Percentiles rank a stretch among this genome's conserved stretches.
phyloP scores from a whole-genome alignment of 164 flowering plant species.

The Berberis vulgaris region DNA sequence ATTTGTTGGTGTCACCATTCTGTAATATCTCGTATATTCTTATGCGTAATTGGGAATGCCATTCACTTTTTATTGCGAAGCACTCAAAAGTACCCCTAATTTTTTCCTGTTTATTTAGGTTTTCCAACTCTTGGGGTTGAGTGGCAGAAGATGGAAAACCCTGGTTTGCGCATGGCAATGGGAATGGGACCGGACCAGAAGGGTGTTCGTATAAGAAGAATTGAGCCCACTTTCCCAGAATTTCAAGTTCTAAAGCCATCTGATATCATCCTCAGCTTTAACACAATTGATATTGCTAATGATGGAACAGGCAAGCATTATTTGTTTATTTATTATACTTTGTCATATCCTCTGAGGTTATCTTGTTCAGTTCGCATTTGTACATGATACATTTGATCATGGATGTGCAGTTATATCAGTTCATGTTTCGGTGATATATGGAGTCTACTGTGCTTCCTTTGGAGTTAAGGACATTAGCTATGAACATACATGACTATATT shows the following conservation, averaged over 20 bases:
- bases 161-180: slow-evolving; percentile 80
- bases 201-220: slow-evolving; percentile 87
- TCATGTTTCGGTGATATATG: too few species aligned
- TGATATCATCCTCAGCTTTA: slow-evolving; percentile 89
- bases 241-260: slow-evolving; percentile 68
- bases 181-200: slow-evolving; percentile 86
- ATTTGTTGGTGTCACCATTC: too few species aligned
- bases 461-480: too few species aligned
- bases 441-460: too few species aligned
- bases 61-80: too few species aligned
- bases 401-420: too few species aligned
- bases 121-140: slow-evolving; percentile 91
- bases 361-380: not conserved
- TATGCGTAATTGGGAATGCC: too few species aligned
- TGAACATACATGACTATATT: too few species aligned
- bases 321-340: not conserved
- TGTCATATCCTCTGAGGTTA: not conserved
- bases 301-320: slow-evolving; percentile 82
- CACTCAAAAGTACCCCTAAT: not conserved
- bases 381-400: not conserved
- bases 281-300: slow-evolving; percentile 85
- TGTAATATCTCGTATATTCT: too few species aligned
- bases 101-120: slow-evolving; percentile 32
- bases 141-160: slow-evolving; percentile 99
- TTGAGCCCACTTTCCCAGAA: slow-evolving; percentile 91